Conservation (phyloP, 108 stramenopile genomes). For the Stephanodiscus minutulus region DNA sequence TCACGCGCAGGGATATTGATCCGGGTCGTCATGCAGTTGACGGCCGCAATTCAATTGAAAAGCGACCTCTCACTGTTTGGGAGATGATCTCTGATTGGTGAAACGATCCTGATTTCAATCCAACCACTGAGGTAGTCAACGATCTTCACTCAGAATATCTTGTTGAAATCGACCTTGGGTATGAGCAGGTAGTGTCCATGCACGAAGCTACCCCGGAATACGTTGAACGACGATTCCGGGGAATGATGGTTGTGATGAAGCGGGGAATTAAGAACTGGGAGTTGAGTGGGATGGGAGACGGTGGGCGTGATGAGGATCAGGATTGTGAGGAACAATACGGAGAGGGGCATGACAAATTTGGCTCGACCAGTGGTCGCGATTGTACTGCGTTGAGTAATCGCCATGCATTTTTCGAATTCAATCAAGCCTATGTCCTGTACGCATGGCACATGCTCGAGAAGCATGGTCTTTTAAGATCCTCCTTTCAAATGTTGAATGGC, state of each 20-base stretch:
- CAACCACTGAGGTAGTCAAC: background rate
- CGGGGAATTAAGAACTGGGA: constrained; percentile 2
- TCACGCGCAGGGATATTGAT: background rate
- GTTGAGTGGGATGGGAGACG: constrained; percentile 9
- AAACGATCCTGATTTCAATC: background rate
- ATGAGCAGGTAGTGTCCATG: background rate
- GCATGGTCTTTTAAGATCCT: too few relatives aligned
- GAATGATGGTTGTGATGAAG: background rate
- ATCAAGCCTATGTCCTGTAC: background rate
- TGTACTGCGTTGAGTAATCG: background rate
- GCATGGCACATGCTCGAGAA: background rate
- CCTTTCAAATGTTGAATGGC: too few relatives aligned
- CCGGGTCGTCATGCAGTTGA: background rate
- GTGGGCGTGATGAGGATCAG: constrained; percentile 14
- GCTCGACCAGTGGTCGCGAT: background rate
- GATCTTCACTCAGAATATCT: background rate
- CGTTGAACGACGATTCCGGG: background rate
- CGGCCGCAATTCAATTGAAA: background rate
- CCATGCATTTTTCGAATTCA: background rate
- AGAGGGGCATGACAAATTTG: background rate
- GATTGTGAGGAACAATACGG: too few relatives aligned
- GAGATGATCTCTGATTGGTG: background rate
- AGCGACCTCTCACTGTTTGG: background rate
- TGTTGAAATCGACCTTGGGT: background rate
- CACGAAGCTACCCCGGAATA: background rate